Percentiles rank a stretch among this genome's conserved stretches.
These are phyloP conservation scores for Phytopythium helicoides DNA, from an alignment of 352 stramenopile genomes.

Conservation along the genomic window DNA sequence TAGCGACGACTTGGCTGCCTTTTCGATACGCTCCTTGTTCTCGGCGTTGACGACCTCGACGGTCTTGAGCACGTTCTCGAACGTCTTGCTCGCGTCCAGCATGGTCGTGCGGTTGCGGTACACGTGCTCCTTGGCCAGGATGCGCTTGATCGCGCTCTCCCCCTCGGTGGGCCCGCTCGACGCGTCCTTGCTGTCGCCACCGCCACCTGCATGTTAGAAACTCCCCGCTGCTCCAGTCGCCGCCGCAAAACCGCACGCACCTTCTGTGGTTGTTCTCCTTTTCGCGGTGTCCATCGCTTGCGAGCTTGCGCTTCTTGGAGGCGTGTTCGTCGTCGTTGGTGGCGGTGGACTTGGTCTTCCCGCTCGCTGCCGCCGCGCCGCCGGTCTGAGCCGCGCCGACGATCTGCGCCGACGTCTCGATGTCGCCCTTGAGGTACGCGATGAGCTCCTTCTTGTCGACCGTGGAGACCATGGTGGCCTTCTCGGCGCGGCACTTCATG, in stretches of 20 bases:
- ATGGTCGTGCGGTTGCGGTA: constrained; percentile 69
- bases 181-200: too few species aligned
- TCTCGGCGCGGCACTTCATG: constrained; percentile 74
- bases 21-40: constrained; percentile 87
- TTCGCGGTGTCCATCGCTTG: constrained; percentile 21
- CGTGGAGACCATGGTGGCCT: constrained; percentile 78
- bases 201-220: too few species aligned
- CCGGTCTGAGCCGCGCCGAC: constrained; percentile 16
- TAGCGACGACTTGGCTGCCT: constrained; percentile 71
- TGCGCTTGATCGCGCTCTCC: constrained; percentile 56
- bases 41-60: constrained; percentile 81
- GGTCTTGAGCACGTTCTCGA: constrained; percentile 79
- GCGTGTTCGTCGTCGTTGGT: constrained; percentile 16
- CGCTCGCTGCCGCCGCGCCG: neutral
- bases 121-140: constrained; percentile 66
- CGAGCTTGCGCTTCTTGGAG: constrained; percentile 47
- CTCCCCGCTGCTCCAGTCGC: too few species aligned
- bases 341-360: constrained; percentile 12
- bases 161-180: too few species aligned
- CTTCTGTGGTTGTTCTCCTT: constrained; percentile 41
- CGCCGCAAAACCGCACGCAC: neutral
- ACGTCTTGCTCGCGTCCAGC: constrained; percentile 74
- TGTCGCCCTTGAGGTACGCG: constrained; percentile 82
- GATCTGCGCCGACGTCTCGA: constrained; percentile 76
- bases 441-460: constrained; percentile 89